Evolutionary conservation across 495 filamentous ascomycete species (phyloP), one percentile per base, ranked within the genome.

Genomic region (Glarea lozoyensis): DNA sequence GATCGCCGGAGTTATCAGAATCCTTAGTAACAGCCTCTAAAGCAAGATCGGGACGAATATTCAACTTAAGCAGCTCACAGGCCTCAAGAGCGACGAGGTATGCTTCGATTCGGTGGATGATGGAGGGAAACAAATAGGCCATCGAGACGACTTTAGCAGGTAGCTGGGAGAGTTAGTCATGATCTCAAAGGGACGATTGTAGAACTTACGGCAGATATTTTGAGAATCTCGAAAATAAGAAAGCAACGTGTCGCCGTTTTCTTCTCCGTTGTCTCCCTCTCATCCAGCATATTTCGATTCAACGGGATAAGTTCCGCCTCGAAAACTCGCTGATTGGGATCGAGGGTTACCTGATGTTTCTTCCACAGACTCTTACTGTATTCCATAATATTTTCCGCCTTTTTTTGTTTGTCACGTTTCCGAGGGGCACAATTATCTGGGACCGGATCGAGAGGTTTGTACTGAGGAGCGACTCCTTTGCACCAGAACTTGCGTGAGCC

Each of bases 11-110:
- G 51, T 94, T 94, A 52, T 94, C 86, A 6, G 87, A 88, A 54
- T 97, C 88, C 55, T 98, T 97, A 1, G 92, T 98, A 20, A 96
- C 69, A 1, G 92, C 88, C 54, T 96, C 93, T 1, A 98, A 66
- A 0, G 89, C 89, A 35, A 87, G 67, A 5, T 72, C 73, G 0
- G 83, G 73, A 4, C 64, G 63, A n/a, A 94, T 64, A 2, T 68
- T 52, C 2, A 88, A 60, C 15, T 68, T 68, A 12, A 85, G 54
- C 7, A 77, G 58, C 10, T 74, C 61, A 35, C 81, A 78, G 10
- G 76, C 76, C 45, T 98, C 89, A 4, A 84, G 59, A 0, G 84
- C 81, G 42, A 96, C 82, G 12, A 98, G 65, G 44, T 81, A 86
- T 0, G 82, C 79, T 46, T 98, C 88, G 3, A 96, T 55, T 9